These are phyloP conservation scores for Galium porrigens DNA, from an alignment of 305 asterid species.

Conservation along the genomic window DNA sequence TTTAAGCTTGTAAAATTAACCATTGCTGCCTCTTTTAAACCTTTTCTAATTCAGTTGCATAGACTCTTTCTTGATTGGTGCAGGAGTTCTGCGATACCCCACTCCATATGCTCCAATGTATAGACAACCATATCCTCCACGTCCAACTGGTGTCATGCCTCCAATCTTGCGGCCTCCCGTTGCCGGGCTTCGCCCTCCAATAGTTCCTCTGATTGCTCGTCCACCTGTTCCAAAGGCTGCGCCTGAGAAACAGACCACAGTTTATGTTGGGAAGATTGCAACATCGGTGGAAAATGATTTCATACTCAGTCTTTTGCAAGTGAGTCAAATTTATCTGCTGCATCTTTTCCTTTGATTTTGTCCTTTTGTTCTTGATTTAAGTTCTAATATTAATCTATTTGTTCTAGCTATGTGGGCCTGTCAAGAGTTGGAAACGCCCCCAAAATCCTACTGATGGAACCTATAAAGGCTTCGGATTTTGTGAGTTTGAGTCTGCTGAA, in stretches of 20 bases:
- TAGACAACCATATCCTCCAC: constrained; percentile 55
- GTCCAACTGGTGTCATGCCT: constrained; percentile 53
- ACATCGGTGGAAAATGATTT: constrained; percentile 81
- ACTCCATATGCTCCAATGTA: constrained; percentile 50
- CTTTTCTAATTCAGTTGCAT: constrained; percentile 53
- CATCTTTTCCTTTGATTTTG: neutral
- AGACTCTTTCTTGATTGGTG: constrained; percentile 46
- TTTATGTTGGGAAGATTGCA: constrained; percentile 84
- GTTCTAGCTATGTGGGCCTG: constrained; percentile 89
- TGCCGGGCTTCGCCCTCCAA: constrained; percentile 56
- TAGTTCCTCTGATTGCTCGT: constrained; percentile 46
- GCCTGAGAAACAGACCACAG: constrained; percentile 67
- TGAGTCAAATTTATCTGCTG: constrained; percentile 19
- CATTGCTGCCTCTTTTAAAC: constrained; percentile 15
- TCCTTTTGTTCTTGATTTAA: neutral
- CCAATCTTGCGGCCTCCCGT: constrained; percentile 61
- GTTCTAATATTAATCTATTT: constrained; percentile 8
- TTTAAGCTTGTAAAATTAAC: constrained; percentile 4
- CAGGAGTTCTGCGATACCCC: constrained; percentile 73
- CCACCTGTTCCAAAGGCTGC: constrained; percentile 39
- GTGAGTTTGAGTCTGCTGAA: constrained; percentile 94
- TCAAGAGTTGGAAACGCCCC: constrained; percentile 94
- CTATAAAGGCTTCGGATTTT: constrained; percentile 78
- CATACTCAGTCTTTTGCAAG: constrained; percentile 77
- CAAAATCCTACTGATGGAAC: constrained; percentile 79